These are phyloP conservation scores for Wickerhamiella pararugosa DNA, from an alignment of 1,139 yeast species.

Conservation along the genomic window DNA sequence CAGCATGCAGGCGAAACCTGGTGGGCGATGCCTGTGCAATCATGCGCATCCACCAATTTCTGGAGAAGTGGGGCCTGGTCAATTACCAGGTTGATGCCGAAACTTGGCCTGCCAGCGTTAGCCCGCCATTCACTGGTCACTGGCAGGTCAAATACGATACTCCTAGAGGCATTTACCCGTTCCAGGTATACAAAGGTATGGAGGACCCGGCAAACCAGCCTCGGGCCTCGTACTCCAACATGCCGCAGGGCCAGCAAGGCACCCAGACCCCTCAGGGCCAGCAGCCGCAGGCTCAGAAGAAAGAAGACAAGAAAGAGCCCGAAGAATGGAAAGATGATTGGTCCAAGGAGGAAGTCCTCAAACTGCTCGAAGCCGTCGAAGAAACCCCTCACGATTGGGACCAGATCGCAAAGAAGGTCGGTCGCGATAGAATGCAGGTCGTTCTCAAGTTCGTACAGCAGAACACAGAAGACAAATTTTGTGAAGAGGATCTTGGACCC, in stretches of 20 bases:
- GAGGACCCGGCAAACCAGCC: slow-evolving; percentile 20
- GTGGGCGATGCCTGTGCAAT: slow-evolving; percentile 95
- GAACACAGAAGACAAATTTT: slow-evolving; percentile 59
- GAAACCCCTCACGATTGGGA: slow-evolving; percentile 52
- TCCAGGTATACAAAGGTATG: slow-evolving; percentile 36
- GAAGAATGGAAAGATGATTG: slow-evolving; percentile 27
- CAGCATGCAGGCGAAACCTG: slow-evolving; percentile 86
- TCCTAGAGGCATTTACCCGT: slow-evolving; percentile 89
- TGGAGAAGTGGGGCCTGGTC: slow-evolving; percentile 92
- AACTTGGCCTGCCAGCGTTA: slow-evolving; percentile 52
- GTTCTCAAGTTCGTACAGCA: slow-evolving; percentile 62
- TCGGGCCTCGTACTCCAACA: neutral
- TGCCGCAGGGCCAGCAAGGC: neutral
- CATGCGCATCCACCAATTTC: slow-evolving; percentile 75
- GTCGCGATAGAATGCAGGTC: slow-evolving; percentile 69
- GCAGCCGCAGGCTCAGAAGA: neutral
- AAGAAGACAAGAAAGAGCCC: slow-evolving; percentile 1
- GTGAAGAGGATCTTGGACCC: slow-evolving; percentile 45
- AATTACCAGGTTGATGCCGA: slow-evolving; percentile 83
- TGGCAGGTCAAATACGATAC: slow-evolving; percentile 51
- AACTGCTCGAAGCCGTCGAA: slow-evolving; percentile 40
- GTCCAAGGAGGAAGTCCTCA: slow-evolving; percentile 45
- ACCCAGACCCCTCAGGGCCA: slow-evolving; percentile 1
- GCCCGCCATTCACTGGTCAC: slow-evolving; percentile 49
- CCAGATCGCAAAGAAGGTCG: slow-evolving; percentile 48